Conservation (phyloP, 2,329 filamentous ascomycete species). For the Xylariaceae sp. region DNA sequence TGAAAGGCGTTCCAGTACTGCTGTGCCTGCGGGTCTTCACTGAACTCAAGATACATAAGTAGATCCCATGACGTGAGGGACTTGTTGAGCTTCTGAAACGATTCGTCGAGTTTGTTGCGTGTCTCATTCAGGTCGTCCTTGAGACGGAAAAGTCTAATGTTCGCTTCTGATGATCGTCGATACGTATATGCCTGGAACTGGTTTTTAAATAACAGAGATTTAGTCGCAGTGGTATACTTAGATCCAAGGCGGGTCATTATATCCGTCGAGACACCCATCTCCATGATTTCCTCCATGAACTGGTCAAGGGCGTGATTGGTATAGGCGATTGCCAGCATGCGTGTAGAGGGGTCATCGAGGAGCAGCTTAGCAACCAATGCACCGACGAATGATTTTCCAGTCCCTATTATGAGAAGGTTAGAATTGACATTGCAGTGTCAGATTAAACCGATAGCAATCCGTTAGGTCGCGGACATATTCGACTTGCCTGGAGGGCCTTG, state of each 20-base stretch:
- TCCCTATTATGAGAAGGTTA: slow-evolving; percentile 44
- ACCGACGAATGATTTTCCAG: slow-evolving; percentile 72
- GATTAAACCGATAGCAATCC: neutral
- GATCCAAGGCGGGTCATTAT: slow-evolving; percentile 61
- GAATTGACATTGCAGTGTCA: too few species aligned
- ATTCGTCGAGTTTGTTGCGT: neutral
- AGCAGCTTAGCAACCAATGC: slow-evolving; percentile 56
- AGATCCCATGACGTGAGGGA: neutral
- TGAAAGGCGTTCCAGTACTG: neutral
- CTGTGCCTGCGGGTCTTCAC: neutral
- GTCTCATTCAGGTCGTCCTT: neutral
- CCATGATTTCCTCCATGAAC: slow-evolving; percentile 60
- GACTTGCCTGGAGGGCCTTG: slow-evolving; percentile 66
- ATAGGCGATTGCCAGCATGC: slow-evolving; percentile 61
- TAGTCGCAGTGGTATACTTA: slow-evolving; percentile 41
- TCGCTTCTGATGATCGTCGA: neutral
- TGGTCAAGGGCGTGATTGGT: slow-evolving; percentile 66
- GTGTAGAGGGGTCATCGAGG: slow-evolving; percentile 43
- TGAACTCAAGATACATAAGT: neutral
- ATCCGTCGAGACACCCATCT: slow-evolving; percentile 49
- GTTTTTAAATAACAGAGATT: neutral
- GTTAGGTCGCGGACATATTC: neutral
- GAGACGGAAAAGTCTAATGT: neutral
- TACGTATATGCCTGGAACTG: neutral
- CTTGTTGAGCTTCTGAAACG: neutral